Evolutionary conservation across 140 eudicot species (phyloP), one percentile per base, ranked within the genome.

Genomic region (Bidens hawaiensis): DNA sequence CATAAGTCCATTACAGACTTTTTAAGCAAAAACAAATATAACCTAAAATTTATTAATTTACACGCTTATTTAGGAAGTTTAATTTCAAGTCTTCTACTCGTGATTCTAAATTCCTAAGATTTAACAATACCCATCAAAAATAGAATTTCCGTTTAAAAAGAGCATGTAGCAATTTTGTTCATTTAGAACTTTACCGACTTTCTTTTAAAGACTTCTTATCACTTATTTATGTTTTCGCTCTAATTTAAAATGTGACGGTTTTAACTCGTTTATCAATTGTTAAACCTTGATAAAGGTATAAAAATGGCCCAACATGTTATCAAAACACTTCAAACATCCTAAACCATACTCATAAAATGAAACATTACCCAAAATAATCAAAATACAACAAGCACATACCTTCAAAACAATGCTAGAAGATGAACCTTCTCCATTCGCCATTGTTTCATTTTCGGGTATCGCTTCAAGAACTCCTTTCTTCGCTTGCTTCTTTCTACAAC

Each of bases 371-470:
- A 21, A 9, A 51, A 60, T 4, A 62, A n/a, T 15, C 8, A 34
- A 47, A 53, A n/a, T 66, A 40, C 18, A 3, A 53, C 43, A 67
- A 49, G 9, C 4, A 5, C 58, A 4, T 86, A 86, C 97, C 97
- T 73, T 89, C 36, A 70, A 42, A 45, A 58, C 56, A 69, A 77
- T 72, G 13, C 70, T 42, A 24, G 45, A 38, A 15, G 86, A 61
- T 2, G 95, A 67, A 14, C 60, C 64, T 22, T 73, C 65, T 63
- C 64, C 72, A 61, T 71, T 65, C 18, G 21, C 82, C 40, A 77
- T 47, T 25, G 79, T 64, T 31, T 84, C 96, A 59, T 80, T 64
- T 60, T 90, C 96, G 4, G 97, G 94, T 70, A 84, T 90, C 11
- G 96, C 74, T 62, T 87, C 78, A 60, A 87, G 65, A 73, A 75